Evolutionary conservation across 805 yeast genomes (phyloP).

Genomic region (Kockiozyma suomiensis): DNA sequence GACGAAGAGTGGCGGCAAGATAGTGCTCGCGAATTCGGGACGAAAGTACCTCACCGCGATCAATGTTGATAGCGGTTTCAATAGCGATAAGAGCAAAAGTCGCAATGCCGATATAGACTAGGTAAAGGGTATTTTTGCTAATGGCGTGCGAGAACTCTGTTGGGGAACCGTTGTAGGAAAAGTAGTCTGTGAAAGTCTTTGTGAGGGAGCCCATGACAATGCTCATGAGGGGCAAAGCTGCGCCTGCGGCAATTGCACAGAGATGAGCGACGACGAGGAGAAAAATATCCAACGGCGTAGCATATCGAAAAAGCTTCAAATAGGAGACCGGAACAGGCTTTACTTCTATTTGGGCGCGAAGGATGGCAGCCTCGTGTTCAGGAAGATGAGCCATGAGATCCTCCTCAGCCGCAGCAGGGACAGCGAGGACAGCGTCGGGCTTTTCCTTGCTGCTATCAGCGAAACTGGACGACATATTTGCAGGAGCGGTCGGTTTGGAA

Average conservation of each 20-base stretch:
- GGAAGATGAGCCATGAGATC: constrained; percentile 36
- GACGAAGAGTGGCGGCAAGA: constrained; percentile 44
- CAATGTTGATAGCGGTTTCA: constrained; percentile 43
- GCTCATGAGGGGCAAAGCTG: constrained; percentile 47
- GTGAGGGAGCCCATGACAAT: constrained; percentile 46
- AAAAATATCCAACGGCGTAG: constrained; percentile 35
- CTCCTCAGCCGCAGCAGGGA: constrained; percentile 3
- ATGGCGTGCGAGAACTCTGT: constrained; percentile 41
- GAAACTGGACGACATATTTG: not conserved
- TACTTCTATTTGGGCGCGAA: constrained; percentile 42
- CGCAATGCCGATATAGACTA: constrained; percentile 47
- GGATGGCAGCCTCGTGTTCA: constrained; percentile 41
- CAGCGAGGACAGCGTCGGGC: not conserved
- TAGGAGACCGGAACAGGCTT: constrained; percentile 36
- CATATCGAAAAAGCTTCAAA: constrained; percentile 41
- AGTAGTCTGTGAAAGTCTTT: constrained; percentile 41
- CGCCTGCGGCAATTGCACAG: constrained; percentile 35
- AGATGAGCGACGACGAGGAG: constrained; percentile 40
- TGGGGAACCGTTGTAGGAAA: constrained; percentile 26
- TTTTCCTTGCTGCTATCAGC: not conserved
- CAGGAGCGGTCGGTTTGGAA: too few relatives aligned
- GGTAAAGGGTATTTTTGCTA: constrained; percentile 44
- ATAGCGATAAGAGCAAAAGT: constrained; percentile 31
- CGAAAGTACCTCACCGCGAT: constrained; percentile 47
- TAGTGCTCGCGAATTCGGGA: constrained; percentile 46